Evolutionary conservation across 257 asterid genomes (phyloP).

Genomic region (Plantago major): DNA sequence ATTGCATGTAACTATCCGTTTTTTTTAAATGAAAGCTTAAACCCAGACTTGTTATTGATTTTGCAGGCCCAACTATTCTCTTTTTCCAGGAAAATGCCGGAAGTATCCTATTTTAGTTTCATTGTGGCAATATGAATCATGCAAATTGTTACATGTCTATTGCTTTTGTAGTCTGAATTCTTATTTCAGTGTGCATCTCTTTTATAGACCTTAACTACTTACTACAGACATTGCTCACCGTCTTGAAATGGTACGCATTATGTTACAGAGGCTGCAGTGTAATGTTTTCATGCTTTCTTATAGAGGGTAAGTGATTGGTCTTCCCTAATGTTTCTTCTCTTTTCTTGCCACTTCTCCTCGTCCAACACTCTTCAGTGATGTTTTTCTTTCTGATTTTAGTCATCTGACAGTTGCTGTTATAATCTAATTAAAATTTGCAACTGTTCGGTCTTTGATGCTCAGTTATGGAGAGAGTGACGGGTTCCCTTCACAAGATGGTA

Average conservation of each 20-base stretch:
- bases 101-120: constrained; percentile 63
- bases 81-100: constrained; percentile 99
- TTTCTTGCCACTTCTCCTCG: neutral
- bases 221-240: constrained; percentile 92
- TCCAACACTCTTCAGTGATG: constrained; percentile 7
- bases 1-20: neutral
- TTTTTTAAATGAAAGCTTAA: neutral
- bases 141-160: constrained; percentile 2
- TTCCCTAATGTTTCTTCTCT: constrained; percentile 14
- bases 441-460: constrained; percentile 26
- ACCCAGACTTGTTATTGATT: neutral
- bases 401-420: constrained; percentile 4
- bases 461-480: constrained; percentile 99
- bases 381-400: constrained; percentile 1
- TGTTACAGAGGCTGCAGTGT: constrained; percentile 87
- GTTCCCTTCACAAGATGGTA: constrained; percentile 91
- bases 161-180: constrained; percentile 7
- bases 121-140: neutral
- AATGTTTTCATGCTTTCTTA: constrained; percentile 98
- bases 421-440: constrained; percentile 1
- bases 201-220: constrained; percentile 51
- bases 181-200: constrained; percentile 1
- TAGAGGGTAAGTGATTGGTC: constrained; percentile 66
- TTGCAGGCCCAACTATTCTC: constrained; percentile 88
- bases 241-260: constrained; percentile 87